Evolutionary conservation across 495 filamentous ascomycete species (phyloP), one percentile per base, ranked within the genome.

Genomic region (Tricharina praecox): DNA sequence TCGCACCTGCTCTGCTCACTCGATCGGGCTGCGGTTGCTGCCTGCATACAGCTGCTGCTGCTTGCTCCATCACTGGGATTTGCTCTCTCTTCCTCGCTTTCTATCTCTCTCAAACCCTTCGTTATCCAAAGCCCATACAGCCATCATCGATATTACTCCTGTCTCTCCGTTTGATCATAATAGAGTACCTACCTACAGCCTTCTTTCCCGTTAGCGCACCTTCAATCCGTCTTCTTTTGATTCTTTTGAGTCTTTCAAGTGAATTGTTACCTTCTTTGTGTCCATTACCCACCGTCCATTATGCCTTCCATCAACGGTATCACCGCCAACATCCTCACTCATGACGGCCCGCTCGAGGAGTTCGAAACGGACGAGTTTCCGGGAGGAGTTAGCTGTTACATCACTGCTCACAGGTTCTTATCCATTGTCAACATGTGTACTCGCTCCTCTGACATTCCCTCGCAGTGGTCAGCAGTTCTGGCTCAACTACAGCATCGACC

Each of bases 251-350:
- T 8, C 34, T 37, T 18, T 10, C 39, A 16, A 39, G 36, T 39
- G 16, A 39, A 5, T 39, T 39, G n/a, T 39, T 15, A 5, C 8
- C 5, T 16, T 16, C 16, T 39, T 39, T 39, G 5, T 32, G 13
- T 32, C 13, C 28, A 32, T 13, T 32, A 32, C n/a, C n/a, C n/a
- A n/a, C n/a, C n/a, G n/a, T n/a, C 20, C n/a, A 49, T 13, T n/a
- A 58, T 59, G 54, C 55, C 54, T 26, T 49, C 50, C 4, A 53
- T 59, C 24, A 58, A 58, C 37, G 54, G 51, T 10, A 51, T 57
- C 40, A 50, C 38, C 18, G 47, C 47, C 18, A 48, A 26, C 19
- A 53, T 59, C 13, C 32, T 49, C 19, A 58, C 51, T 0, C 51
- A 58, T 24, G 54, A 58, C 28, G 55, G 54, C 3, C 15, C 25